Evolutionary conservation across 169 alveolate species (phyloP), one percentile per base, ranked within the genome.

Genomic region (Eimeria nieschulzi): DNA sequence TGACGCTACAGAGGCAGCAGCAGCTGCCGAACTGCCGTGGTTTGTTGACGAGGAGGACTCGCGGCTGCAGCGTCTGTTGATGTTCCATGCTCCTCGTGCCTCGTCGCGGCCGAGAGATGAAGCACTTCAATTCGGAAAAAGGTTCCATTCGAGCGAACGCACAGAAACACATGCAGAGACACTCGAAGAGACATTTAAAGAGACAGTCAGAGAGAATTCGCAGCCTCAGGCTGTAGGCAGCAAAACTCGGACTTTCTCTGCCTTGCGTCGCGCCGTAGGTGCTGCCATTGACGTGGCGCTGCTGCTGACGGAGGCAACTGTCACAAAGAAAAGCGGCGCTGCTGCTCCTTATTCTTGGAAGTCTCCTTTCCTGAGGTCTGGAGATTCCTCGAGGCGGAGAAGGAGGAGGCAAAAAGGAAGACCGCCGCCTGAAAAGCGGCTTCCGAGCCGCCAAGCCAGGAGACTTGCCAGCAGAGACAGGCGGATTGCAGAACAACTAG

Each of bases 271-370:
- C 6, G 92, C 92, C 0, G n/a, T 87, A 46, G 92, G 83, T 25
- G 92, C 92, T 25, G 92, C 92, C 13, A 75, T 87, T n/a, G 92
- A 87, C 17, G 92, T 87, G 59, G 68, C 87, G 21, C 54, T 87
- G 71, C 54, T 73, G 80, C 87, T 87, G 79, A 59, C 80, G 15
- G 87, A 87, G 72, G 83, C 87, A 10, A 46, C 39, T n/a, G 61
- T 87, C 9, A 61, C 82, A 9, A 87, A 87, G 72, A 64, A 46
- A 21, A 55, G 75, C 8, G 92, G 92, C 9, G 87, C 92, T 9
- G 39, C 87, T 2, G 82, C 56, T 13, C 87, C 87, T 3, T 87
- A 75, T 26, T 66, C 71, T 26, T 80, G 83, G 80, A 26, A 46
- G 79, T 54, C 80, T 10, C 92, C 92, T 23, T 87, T 87, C 61